Percentiles rank a stretch among this genome's conserved stretches.
phyloP scores from a whole-genome alignment of 129 eudicot species.

The Flaveria sonorensis region DNA sequence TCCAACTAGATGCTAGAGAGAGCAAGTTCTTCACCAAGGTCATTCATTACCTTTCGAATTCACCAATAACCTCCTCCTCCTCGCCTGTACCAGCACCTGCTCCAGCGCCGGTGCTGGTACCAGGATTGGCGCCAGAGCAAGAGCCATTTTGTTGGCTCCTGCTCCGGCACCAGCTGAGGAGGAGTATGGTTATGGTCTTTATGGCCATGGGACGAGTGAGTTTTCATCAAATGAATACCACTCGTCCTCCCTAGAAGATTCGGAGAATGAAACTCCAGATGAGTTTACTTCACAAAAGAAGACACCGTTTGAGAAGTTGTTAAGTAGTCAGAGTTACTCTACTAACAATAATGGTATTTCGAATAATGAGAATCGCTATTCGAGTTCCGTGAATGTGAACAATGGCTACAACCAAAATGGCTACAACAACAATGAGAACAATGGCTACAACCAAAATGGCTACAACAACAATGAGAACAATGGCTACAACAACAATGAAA shows the following conservation, averaged over 20 bases:
- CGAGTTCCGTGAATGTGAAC: conserved; percentile 3
- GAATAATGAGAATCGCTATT: conserved; percentile 20
- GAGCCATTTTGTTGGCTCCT: conserved; percentile 25
- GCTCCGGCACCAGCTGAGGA: conserved; percentile 40
- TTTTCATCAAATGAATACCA: conserved; percentile 25
- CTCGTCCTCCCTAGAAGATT: conserved; percentile 10
- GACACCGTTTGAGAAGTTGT: conserved; percentile 31
- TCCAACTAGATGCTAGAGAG: conserved; percentile 57
- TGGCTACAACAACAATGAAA: conserved; percentile 9
- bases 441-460: conserved; percentile 25
- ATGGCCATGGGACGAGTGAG: conserved; percentile 40
- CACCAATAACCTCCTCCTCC: neutral
- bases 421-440: neutral
- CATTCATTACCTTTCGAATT: conserved; percentile 29
- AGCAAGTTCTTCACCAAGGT: conserved; percentile 53
- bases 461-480: neutral
- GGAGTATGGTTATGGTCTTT: conserved; percentile 56
- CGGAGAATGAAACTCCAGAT: conserved; percentile 10
- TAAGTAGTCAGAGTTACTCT: conserved; percentile 31
- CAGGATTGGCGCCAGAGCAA: neutral
- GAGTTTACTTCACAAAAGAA: conserved; percentile 19
- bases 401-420: conserved; percentile 27
- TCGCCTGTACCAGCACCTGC: conserved; percentile 21
- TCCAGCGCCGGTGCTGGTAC: neutral
- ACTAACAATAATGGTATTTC: conserved; percentile 16